Base-by-base conservation (phyloP, 768 basidiomycete species). In the Amanita muscaria region DNA sequence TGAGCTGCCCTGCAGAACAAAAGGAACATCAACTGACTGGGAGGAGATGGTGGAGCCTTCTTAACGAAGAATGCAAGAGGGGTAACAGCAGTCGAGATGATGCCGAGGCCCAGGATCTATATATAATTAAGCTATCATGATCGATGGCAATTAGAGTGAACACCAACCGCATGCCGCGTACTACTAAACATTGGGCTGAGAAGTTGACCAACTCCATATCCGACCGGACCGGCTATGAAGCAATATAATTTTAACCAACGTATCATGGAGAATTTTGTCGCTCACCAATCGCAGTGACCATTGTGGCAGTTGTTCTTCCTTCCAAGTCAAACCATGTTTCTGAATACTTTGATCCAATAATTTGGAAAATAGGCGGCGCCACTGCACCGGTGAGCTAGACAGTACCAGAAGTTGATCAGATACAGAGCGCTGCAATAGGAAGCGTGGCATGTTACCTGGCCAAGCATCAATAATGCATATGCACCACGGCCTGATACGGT, bases 281-380 rank as follows among this genome's bases (percentile, higher is more conserved):
- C 60, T 44, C 44, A 74, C 77, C 65, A 34, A 79, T 73, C 5
- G 74, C 70, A 21, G 76, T 54, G 15, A 74, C 56, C 75, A 76
- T 79, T 1, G 74, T 91, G 10, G 85, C 85, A 0, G 88, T 89
- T 2, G 83, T 88, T 31, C 88, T 71, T 11, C 81, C 78, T 47
- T 74, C 67, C 38, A 88, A 62, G 49, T 83, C 78, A 54, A 91
- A 91, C 88, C 88, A 91, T 25, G 64, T 75, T 57, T 91, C 84
- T 0, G 88, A 88, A 60, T 83, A 91, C 42, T 76, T 80, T 2
- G 88, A 85, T 4, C 83, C 83, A 7, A 89, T 63, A 19, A 90
- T 74, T 61, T 87, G 86, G 59, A 77, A 89, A 11, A 80, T 65
- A 3, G 87, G 79, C 55, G 86, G 83, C 2, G 83, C 67, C 36